Conservation (phyloP, 2,329 filamentous ascomycete genomes). For the Apiospora aurea region DNA sequence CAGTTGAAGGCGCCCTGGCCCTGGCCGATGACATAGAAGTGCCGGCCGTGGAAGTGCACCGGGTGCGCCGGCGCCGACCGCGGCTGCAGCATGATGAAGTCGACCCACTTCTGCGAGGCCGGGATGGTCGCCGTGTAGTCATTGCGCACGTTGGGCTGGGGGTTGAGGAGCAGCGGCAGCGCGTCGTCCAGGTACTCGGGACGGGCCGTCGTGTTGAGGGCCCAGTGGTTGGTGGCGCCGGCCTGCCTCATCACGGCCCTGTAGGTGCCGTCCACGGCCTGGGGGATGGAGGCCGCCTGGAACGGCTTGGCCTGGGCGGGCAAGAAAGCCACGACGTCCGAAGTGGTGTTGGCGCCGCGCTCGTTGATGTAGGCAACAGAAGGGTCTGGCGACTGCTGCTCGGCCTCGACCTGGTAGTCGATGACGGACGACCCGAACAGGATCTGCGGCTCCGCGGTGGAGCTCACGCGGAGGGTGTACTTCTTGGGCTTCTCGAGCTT, state of each 20-base stretch:
- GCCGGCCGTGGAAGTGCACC: conserved; percentile 70
- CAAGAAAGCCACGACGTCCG: conserved; percentile 52
- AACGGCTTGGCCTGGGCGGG: conserved; percentile 53
- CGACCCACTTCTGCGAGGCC: conserved; percentile 58
- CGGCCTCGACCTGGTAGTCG: conserved; percentile 42
- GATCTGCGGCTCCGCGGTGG: conserved; percentile 58
- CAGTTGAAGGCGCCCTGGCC: conserved; percentile 60
- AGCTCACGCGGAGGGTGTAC: conserved; percentile 62
- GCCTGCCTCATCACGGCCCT: conserved; percentile 44
- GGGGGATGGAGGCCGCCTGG: conserved; percentile 52
- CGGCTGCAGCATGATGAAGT: conserved; percentile 55
- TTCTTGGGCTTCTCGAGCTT: conserved; percentile 53
- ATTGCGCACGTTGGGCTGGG: conserved; percentile 40
- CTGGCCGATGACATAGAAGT: conserved; percentile 63
- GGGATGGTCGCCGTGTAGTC: conserved; percentile 51
- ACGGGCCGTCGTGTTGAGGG: conserved; percentile 55
- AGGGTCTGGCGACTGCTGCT: conserved; percentile 31
- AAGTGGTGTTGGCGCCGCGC: conserved; percentile 51
- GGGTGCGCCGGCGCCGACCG: conserved; percentile 56
- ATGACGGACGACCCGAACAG: conserved; percentile 60
- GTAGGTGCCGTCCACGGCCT: conserved; percentile 53
- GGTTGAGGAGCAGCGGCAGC: conserved; percentile 55
- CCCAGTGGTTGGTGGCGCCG: conserved; percentile 59
- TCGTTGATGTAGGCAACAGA: conserved; percentile 57
- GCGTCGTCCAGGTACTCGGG: conserved; percentile 45